phyloP scores from a whole-genome alignment of 306 rosid genomes.

The Trichosanthes cucumerina region DNA sequence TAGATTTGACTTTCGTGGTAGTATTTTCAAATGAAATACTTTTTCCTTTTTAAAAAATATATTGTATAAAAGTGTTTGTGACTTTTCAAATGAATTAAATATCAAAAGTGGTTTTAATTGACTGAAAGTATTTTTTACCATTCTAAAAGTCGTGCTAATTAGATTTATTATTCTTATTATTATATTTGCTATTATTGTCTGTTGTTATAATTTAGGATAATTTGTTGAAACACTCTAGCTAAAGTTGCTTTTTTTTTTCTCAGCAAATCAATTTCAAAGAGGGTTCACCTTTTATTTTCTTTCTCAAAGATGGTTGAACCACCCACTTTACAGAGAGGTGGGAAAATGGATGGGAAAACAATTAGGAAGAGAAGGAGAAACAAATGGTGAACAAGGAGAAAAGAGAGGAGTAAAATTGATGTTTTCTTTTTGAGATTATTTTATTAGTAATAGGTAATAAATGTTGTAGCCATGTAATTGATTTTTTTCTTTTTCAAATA shows the following conservation, averaged over 20 bases:
- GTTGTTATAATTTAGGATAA: too few relatives aligned
- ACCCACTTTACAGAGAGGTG: not conserved
- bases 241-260: not conserved
- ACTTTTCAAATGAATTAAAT: not conserved
- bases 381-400: not conserved
- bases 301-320: not conserved
- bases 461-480: too few relatives aligned
- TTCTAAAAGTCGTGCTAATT: too few relatives aligned
- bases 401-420: not conserved
- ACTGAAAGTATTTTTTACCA: too few relatives aligned
- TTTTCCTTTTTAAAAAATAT: too few relatives aligned
- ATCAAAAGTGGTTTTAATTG: not conserved
- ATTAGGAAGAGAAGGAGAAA: not conserved
- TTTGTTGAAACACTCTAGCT: not conserved
- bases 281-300: not conserved
- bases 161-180: too few relatives aligned
- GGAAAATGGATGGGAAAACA: not conserved
- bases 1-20: too few relatives aligned
- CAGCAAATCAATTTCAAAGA: not conserved
- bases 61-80: not conserved
- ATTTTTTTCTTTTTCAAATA: too few relatives aligned
- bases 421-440: not conserved
- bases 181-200: too few relatives aligned
- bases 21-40: too few relatives aligned
- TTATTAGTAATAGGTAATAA: too few relatives aligned